Evolutionary conservation across 768 basidiomycete species (phyloP).

Genomic region (Dacryopinax spathularia): DNA sequence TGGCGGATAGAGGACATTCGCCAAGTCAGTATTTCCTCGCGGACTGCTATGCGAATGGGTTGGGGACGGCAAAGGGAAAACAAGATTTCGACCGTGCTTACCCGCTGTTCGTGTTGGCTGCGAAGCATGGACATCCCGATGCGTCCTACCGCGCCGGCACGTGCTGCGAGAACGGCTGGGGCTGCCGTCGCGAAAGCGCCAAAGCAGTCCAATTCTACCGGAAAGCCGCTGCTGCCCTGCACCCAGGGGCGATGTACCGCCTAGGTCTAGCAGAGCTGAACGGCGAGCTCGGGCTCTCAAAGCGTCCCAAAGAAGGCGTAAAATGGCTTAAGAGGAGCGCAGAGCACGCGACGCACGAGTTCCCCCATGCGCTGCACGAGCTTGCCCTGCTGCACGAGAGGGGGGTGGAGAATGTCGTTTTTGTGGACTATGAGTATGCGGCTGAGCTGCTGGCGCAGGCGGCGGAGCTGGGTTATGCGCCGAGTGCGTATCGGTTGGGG

Average conservation of each 20-base stretch:
- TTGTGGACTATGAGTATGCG: slow-evolving; percentile 91
- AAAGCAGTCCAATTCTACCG: slow-evolving; percentile 89
- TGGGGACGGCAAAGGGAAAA: slow-evolving; percentile 73
- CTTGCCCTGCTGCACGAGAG: slow-evolving; percentile 84
- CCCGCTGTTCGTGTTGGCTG: slow-evolving; percentile 87
- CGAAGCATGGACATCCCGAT: slow-evolving; percentile 94
- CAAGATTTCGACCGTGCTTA: slow-evolving; percentile 97
- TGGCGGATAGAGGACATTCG: slow-evolving; percentile 88
- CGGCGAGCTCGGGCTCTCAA: slow-evolving; percentile 75
- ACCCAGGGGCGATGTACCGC: slow-evolving; percentile 93
- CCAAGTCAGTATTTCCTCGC: slow-evolving; percentile 95
- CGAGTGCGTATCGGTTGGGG: slow-evolving; percentile 86
- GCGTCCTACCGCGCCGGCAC: slow-evolving; percentile 91
- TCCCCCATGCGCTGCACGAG: slow-evolving; percentile 92
- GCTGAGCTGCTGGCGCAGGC: slow-evolving; percentile 90
- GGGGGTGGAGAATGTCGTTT: slow-evolving; percentile 97
- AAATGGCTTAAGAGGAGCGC: slow-evolving; percentile 98
- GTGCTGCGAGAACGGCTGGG: slow-evolving; percentile 99
- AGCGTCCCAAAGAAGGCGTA: slow-evolving; percentile 87
- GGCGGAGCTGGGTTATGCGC: slow-evolving; percentile 88
- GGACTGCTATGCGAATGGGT: slow-evolving; percentile 97
- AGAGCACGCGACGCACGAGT: slow-evolving; percentile 85
- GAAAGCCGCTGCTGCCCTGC: slow-evolving; percentile 80
- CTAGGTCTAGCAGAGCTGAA: slow-evolving; percentile 93
- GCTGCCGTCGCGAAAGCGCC: slow-evolving; percentile 77